Evolutionary conservation across 2,329 filamentous ascomycete genomes (phyloP), one percentile per base, ranked within the genome.

Genomic region (Botrytis tulipae): DNA sequence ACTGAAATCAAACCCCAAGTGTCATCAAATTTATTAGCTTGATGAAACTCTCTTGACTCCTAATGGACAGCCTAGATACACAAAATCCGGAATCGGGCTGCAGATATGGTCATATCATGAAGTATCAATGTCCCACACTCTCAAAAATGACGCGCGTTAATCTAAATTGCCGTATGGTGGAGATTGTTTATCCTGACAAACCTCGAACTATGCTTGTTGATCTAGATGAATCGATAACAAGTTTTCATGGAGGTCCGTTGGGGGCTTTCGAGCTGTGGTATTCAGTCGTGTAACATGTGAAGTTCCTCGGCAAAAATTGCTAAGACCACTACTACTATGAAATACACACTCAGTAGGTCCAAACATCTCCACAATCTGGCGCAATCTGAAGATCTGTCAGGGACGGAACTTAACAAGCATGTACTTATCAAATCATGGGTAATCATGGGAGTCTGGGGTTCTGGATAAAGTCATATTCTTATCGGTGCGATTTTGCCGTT

Each of bases 401-500:
- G 40, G 25, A 63, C 61, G n/a, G 44, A 40, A 18, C 25, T 63
- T 20, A 20, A 40, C 7, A 63, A 44, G 37, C 1, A 12, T 44
- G 29, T 42, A 20, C 14, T 63, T 29, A 65, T 65, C 29, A 35
- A 14, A 35, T 48, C 29, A 66, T 48, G 62, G 20, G 32, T 66
- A 9, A n/a, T n/a, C 10, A 48, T 63, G 16, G 42, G n/a, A 25
- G 42, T 65, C 18, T 32, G 20, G 44, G 29, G 42, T 48, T 48
- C 20, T 35, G 62, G 62, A 35, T 65, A 48, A 65, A 35, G 32
- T 18, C n/a, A 65, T 18, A 9, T 65, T 48, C 62, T 65, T 65
- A 35, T 66, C 62, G 42, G 62, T 35, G 42, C 48, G 20, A 48
- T 48, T 35, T 48, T 66, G 62, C 62, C 62, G 62, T 66, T 35